These are phyloP conservation scores for Oryza punctata DNA, from an alignment of 176 grass and related monocot species.

Conservation along the genomic window DNA sequence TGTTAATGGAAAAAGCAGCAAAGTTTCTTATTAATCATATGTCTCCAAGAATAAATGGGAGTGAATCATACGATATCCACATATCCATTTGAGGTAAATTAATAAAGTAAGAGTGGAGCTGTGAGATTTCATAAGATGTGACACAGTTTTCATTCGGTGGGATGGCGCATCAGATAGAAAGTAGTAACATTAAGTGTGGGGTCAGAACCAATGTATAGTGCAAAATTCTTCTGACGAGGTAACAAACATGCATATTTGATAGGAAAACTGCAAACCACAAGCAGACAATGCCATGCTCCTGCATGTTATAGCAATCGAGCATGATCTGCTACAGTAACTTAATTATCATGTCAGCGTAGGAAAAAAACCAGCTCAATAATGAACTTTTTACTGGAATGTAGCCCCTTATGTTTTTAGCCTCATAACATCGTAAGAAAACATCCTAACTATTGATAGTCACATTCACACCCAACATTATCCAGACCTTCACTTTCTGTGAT, in stretches of 20 bases:
- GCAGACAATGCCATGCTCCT: neutral
- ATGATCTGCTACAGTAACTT: neutral
- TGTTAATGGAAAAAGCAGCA: constrained; percentile 8
- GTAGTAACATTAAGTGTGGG: neutral
- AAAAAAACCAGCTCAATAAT: neutral
- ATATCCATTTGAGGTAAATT: neutral
- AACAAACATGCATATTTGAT: constrained; percentile 6
- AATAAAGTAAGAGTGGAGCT: neutral
- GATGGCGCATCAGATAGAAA: constrained; percentile 5
- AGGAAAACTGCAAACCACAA: neutral
- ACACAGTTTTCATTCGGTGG: neutral
- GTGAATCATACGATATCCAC: constrained; percentile 6
- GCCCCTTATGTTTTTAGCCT: no score
- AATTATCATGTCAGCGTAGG: neutral
- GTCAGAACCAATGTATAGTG: neutral
- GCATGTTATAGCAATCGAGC: neutral
- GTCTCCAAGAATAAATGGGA: neutral
- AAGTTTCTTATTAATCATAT: constrained; percentile 4
- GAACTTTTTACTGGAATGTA: no score
- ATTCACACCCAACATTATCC: neutral
- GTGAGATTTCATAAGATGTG: neutral
- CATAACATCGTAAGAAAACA: neutral
- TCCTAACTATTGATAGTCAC: neutral
- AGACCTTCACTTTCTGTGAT: neutral
- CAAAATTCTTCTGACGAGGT: constrained; percentile 5